A percentile compares a stretch with the other conserved stretches of the same genome.
phyloP scores from a whole-genome alignment of 129 eudicot genomes.

The Helianthus tuberosus region DNA sequence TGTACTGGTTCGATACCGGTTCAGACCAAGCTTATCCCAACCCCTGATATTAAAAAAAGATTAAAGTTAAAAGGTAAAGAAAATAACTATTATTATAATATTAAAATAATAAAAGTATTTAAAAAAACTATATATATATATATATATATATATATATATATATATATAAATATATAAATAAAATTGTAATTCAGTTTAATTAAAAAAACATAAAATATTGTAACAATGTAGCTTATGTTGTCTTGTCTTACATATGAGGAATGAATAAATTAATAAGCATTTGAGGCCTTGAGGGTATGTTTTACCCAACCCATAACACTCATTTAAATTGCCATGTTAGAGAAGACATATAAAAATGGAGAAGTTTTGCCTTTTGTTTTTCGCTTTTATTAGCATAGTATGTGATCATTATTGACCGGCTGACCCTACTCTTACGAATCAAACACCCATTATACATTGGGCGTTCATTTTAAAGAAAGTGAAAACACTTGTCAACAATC shows the following conservation, averaged over 20 bases:
- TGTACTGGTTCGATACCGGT: too few relatives aligned
- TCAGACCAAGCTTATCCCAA: too few relatives aligned
- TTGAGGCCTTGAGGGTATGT: too few relatives aligned
- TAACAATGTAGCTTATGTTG: too few relatives aligned
- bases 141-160: too few relatives aligned
- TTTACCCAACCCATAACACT: background rate
- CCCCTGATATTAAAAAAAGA: too few relatives aligned
- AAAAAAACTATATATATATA: too few relatives aligned
- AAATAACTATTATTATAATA: too few relatives aligned
- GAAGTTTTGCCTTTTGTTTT: background rate
- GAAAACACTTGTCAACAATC: background rate
- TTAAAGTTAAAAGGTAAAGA: too few relatives aligned
- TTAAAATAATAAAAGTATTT: too few relatives aligned
- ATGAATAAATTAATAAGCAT: background rate
- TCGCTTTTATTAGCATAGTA: background rate
- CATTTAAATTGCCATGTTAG: background rate
- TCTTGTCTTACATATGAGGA: background rate
- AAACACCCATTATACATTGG: background rate
- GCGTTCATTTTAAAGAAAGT: background rate
- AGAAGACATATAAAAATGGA: background rate
- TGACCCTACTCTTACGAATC: background rate
- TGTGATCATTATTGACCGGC: background rate
- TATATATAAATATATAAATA: too few relatives aligned
- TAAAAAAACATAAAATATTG: background rate
- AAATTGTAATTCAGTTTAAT: background rate